Conservation (phyloP, 306 rosid species). For the Canavalia gladiata region DNA sequence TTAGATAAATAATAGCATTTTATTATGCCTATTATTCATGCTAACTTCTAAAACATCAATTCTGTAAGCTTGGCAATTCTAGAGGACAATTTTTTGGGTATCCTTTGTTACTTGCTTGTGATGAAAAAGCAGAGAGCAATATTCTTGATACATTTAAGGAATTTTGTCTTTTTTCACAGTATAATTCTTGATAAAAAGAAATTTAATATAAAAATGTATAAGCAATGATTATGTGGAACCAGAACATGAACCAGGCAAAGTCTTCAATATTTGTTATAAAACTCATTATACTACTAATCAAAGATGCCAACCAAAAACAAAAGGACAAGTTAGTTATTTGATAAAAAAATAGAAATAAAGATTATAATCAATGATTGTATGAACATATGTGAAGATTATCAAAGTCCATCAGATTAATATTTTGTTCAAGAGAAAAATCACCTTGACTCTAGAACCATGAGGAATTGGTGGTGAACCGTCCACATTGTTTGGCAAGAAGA, state of each 20-base stretch:
- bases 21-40: background rate
- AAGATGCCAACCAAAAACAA: constrained; percentile 15
- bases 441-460: constrained; percentile 99
- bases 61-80: background rate
- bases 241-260: background rate
- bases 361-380: constrained; percentile 22
- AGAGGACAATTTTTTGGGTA: constrained; percentile 2
- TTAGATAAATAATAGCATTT: too few relatives aligned
- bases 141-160: constrained; percentile 18
- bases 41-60: background rate
- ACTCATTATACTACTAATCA: constrained; percentile 17
- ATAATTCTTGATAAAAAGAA: constrained; percentile 16
- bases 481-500: constrained; percentile 92
- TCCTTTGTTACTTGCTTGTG: background rate
- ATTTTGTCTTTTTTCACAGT: constrained; percentile 2
- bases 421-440: constrained; percentile 45
- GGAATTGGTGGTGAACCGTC: constrained; percentile 92
- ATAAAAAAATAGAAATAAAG: constrained; percentile 26
- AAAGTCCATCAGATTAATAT: constrained; percentile 28
- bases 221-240: constrained; percentile 32
- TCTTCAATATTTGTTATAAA: constrained; percentile 9
- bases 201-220: background rate
- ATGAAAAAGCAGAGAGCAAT: constrained; percentile 23
- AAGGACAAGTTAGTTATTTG: background rate
- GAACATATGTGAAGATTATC: constrained; percentile 40